Base-by-base conservation (phyloP, 352 stramenopile species). In the Phytopythium mirpurense region DNA sequence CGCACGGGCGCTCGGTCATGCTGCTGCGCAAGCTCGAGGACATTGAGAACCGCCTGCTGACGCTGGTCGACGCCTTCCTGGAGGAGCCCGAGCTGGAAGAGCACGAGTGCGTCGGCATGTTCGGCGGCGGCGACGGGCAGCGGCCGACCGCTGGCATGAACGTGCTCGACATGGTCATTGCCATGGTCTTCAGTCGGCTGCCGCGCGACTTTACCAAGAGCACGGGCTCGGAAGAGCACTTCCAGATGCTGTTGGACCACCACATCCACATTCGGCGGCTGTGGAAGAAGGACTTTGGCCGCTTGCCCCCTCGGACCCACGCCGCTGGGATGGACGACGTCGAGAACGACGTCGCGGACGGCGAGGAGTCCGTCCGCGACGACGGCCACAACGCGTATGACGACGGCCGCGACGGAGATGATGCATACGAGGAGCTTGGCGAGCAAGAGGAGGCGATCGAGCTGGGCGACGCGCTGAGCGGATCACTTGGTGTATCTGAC, bases 221-320 rank as follows among this genome's bases (percentile, higher is more conserved):
- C 23, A 60, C 70, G 21, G 78, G 74, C 24, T 71, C 66, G n/a
- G 75, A 94, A 40, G 65, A 75, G 37, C 82, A 90, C 42, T 88
- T 85, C 36, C 61, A 86, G 57, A 81, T 84, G 70, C 67, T 94
- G 5, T 63, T 90, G 23, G 78, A 92, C 35, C 69, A 87, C 50
- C 84, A 94, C 53, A 70, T 90, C 35, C 77, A 93, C 57, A 86
- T 94, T 42, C 68, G 83, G 2, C 73, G 70, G 4, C 60, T 94
- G 6, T 94, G 84, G 84, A 89, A 93, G 53, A 83, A 77, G 21
- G 84, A 94, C 44, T 94, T 94, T 63, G 84, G 84, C 0, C 79
- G 84, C 6, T 56, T 94, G 47, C 84, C 84, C 2, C 62, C 51
- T 5, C 65, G 61, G 41, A 70, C 49, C 37, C 52, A 63, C 46